Conservation (phyloP, 2,329 filamentous ascomycete species). For the Penicillium verrucosum region DNA sequence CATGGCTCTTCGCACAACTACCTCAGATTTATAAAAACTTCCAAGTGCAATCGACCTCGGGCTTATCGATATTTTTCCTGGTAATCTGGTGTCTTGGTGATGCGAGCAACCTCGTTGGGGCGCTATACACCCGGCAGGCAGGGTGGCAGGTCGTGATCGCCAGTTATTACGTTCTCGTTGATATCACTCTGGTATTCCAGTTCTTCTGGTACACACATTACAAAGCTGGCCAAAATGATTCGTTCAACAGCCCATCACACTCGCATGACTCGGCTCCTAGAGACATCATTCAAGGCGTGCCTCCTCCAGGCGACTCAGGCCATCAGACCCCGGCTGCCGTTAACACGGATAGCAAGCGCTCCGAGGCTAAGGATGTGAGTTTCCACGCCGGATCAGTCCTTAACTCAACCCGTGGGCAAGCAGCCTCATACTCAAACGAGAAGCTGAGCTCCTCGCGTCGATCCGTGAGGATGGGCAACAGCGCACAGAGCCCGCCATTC, state of each 20-base stretch:
- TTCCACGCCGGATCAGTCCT: constrained; percentile 24
- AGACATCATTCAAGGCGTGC: constrained; percentile 37
- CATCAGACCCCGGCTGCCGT: constrained; percentile 16
- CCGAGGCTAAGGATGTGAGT: constrained; percentile 30
- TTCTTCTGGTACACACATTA: constrained; percentile 64
- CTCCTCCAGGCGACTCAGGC: constrained; percentile 33
- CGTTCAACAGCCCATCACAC: constrained; percentile 27
- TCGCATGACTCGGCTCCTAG: constrained; percentile 28
- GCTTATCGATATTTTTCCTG: constrained; percentile 63
- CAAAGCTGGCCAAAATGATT: constrained; percentile 46
- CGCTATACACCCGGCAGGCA: constrained; percentile 62
- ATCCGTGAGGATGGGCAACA: constrained; percentile 26
- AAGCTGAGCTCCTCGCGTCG: constrained; percentile 31
- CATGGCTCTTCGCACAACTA: constrained; percentile 67
- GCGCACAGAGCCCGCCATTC: constrained; percentile 27
- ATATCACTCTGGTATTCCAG: constrained; percentile 60
- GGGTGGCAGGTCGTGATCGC: constrained; percentile 65
- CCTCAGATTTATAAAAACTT: constrained; percentile 70
- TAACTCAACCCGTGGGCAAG: constrained; percentile 20
- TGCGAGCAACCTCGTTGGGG: constrained; percentile 60
- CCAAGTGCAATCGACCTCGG: constrained; percentile 60
- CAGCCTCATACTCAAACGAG: constrained; percentile 35
- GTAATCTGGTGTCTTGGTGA: constrained; percentile 66
- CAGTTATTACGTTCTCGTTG: constrained; percentile 64
- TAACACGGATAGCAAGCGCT: constrained; percentile 19